phyloP scores from a whole-genome alignment of 2,329 filamentous ascomycete species.

The Nemania sp. region DNA sequence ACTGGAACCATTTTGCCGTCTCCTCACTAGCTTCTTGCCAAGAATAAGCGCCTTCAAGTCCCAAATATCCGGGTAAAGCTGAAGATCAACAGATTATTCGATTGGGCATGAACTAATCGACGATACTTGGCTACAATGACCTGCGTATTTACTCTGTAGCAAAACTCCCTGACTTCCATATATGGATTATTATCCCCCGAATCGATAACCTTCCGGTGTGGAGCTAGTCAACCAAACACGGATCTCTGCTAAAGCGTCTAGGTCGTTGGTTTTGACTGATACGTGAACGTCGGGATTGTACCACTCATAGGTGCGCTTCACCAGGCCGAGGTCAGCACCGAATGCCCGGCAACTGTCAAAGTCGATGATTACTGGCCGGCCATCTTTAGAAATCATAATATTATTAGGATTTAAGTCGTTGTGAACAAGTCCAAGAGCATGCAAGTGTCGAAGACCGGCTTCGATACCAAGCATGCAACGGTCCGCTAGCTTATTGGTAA shows the following conservation, averaged over 20 bases:
- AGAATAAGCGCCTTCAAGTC: too few relatives aligned
- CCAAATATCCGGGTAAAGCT: too few relatives aligned
- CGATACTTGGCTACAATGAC: too few relatives aligned
- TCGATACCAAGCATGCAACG: background rate
- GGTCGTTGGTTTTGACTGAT: background rate
- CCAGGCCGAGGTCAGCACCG: background rate
- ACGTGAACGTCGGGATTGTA: background rate
- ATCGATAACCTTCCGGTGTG: background rate
- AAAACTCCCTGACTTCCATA: too few relatives aligned
- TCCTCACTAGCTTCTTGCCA: too few relatives aligned
- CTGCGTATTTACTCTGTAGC: too few relatives aligned
- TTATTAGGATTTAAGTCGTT: too few relatives aligned
- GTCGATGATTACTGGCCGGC: background rate
- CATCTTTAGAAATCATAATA: too few relatives aligned
- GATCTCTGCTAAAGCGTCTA: background rate
- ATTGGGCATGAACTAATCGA: too few relatives aligned
- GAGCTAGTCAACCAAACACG: background rate
- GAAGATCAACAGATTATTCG: too few relatives aligned
- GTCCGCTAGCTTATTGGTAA: background rate
- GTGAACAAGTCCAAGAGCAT: too few relatives aligned
- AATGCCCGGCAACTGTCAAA: background rate
- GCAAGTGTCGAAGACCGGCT: background rate
- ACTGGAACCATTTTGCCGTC: conserved; percentile 35
- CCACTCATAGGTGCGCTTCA: background rate
- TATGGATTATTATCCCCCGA: background rate